Percentiles rank a stretch among this genome's conserved stretches.
Conservation (phyloP, 352 stramenopile genomes). For the Globisporangium takayamanum region DNA sequence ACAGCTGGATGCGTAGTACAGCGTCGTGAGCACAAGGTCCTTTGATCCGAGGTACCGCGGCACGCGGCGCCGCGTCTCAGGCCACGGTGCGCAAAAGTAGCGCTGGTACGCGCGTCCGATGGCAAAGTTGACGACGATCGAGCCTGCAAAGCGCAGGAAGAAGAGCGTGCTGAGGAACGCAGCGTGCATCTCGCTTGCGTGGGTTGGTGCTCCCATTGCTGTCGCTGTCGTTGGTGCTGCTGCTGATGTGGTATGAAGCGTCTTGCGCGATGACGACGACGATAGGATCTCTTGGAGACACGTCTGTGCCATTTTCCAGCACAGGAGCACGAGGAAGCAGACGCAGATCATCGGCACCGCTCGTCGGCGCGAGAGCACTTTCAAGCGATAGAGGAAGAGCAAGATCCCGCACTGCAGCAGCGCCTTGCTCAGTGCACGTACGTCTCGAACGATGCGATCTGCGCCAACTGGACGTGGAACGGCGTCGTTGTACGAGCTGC, state of each 20-base stretch:
- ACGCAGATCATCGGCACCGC: constrained; percentile 36
- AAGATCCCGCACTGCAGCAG: constrained; percentile 40
- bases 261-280: constrained; percentile 1
- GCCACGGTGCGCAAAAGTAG: constrained; percentile 41
- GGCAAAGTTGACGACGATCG: constrained; percentile 25
- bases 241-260: not conserved
- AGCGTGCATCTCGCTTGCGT: constrained; percentile 15
- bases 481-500: not conserved
- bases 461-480: constrained; percentile 11
- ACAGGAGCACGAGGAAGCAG: constrained; percentile 35
- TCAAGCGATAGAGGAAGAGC: constrained; percentile 35
- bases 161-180: constrained; percentile 49
- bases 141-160: constrained; percentile 23
- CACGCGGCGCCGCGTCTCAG: constrained; percentile 37
- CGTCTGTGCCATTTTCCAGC: constrained; percentile 42
- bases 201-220: not conserved
- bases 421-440: constrained; percentile 30
- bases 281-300: constrained; percentile 28
- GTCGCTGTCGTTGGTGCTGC: not conserved
- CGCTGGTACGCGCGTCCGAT: constrained; percentile 44
- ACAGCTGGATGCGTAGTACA: constrained; percentile 35
- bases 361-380: constrained; percentile 23
- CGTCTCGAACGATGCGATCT: constrained; percentile 23
- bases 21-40: constrained; percentile 44
- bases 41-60: constrained; percentile 58